Evolutionary conservation across 116 monocot species (phyloP).

Genomic region (Phalaenopsis hybrid): DNA sequence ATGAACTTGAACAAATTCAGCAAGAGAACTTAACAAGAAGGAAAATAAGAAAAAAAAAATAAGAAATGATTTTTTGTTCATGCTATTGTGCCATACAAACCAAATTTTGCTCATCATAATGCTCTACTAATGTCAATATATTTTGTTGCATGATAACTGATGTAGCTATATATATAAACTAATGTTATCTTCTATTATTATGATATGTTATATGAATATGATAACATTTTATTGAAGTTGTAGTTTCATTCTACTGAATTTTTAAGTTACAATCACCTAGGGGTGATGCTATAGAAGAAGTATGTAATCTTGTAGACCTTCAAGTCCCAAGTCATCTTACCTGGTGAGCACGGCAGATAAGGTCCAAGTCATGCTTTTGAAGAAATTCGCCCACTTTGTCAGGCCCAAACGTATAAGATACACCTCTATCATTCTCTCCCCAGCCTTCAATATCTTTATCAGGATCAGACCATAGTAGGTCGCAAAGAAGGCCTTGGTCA

Average conservation of each 20-base stretch:
- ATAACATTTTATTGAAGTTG: background rate
- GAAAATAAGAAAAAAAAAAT: background rate
- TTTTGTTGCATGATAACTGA: background rate
- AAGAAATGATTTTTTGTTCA: background rate
- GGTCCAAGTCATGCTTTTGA: constrained; percentile 29
- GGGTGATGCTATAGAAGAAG: background rate
- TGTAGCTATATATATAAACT: background rate
- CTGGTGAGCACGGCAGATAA: constrained; percentile 29
- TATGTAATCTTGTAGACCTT: background rate
- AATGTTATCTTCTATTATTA: background rate
- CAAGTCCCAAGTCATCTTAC: constrained; percentile 1
- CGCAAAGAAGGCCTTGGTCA: constrained; percentile 27
- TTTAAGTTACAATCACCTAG: background rate
- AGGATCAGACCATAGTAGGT: constrained; percentile 26
- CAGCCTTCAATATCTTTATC: constrained; percentile 30
- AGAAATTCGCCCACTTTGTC: constrained; percentile 24
- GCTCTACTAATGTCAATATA: background rate
- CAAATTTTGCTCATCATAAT: too few species aligned
- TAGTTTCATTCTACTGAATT: background rate
- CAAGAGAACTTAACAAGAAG: background rate
- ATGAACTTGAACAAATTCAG: background rate
- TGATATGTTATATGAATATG: background rate
- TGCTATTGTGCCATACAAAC: too few species aligned
- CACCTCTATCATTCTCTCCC: constrained; percentile 30
- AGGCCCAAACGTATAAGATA: constrained; percentile 29